Evolutionary conservation across 768 basidiomycete species (phyloP), one percentile per base, ranked within the genome.

Genomic region (Boletus tylopilopsis): DNA sequence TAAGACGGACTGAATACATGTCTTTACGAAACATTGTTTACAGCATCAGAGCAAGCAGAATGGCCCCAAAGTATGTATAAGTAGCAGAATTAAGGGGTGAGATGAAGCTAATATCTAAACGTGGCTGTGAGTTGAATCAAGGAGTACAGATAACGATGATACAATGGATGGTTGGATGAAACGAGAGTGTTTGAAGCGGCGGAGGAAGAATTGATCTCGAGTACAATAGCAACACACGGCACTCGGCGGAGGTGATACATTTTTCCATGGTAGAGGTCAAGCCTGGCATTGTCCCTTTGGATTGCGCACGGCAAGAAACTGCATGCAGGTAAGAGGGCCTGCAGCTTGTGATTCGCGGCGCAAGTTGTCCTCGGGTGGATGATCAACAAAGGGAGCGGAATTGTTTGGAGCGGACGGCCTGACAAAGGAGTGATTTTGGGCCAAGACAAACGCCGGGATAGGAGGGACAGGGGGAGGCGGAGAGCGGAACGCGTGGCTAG

Each of bases 391-490:
- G 6, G 38, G 13, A 9, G 48, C 30, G 5, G 8, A 16, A 23
- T 16, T 25, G 38, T 32, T 24, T 7, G 39, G 27, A n/a, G 13
- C 2, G 24, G 54, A 49, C 23, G 30, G 50, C 51, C 71, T 73
- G 46, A 64, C 64, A 23, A 42, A 38, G 15, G 58, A 35, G 15
- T 64, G 70, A 1, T 67, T 69, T 7, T 71, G 64, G 4, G 65
- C 51, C 32, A 77, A 68, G 22, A 73, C 68, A 58, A 73, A 73
- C 13, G 72, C 64, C 4, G 80, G 80, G 46, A 82, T 76, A 19
- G 77, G 76, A 7, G 82, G 81, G 0, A 82, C 80, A 3, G 80
- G 81, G 11, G 81, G 80, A 2, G 78, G 75, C 4, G 77, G 72
- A 0, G 73, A 66, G 5, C 63, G 48, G 32, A 71, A 45, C 1